phyloP scores from a whole-genome alignment of 2,329 filamentous ascomycete species.

The Tolypocladium tropicale region DNA sequence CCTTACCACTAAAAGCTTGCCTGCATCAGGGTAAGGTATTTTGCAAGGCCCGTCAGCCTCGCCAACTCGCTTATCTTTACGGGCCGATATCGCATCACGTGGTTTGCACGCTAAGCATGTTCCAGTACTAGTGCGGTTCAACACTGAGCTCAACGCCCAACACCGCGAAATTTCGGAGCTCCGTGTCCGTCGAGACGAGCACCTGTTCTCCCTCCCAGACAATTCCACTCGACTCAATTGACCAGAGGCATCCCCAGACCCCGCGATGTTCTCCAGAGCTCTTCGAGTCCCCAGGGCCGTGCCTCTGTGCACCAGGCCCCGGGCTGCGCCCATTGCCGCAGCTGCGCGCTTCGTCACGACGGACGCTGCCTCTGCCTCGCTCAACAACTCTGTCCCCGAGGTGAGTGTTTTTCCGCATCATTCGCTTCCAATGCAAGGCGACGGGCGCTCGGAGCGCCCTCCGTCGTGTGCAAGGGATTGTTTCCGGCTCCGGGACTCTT shows the following conservation, averaged over 20 bases:
- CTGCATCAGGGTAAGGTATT: no score
- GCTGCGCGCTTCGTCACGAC: slow-evolving; percentile 78
- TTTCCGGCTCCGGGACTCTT: background rate
- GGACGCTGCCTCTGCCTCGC: slow-evolving; percentile 83
- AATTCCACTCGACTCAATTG: slow-evolving; percentile 14
- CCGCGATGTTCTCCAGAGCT: slow-evolving; percentile 60
- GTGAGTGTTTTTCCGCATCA: slow-evolving; percentile 21
- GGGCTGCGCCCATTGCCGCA: slow-evolving; percentile 29
- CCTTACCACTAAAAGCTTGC: no score
- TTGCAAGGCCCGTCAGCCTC: background rate
- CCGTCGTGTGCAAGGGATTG: background rate
- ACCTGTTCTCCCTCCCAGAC: slow-evolving; percentile 17
- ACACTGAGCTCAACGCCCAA: slow-evolving; percentile 31
- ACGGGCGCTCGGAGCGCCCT: background rate
- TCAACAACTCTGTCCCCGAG: slow-evolving; percentile 60
- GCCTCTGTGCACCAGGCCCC: slow-evolving; percentile 42
- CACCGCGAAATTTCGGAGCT: slow-evolving; percentile 35
- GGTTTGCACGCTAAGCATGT: slow-evolving; percentile 10
- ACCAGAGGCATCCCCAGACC: slow-evolving; percentile 20
- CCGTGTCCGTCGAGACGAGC: slow-evolving; percentile 18
- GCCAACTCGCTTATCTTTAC: background rate
- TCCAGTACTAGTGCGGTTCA: slow-evolving; percentile 22
- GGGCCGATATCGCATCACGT: slow-evolving; percentile 13
- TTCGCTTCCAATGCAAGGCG: background rate
- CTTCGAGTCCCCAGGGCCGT: slow-evolving; percentile 50